A percentile compares a stretch with the other conserved stretches of the same genome.
Evolutionary conservation across 805 yeast genomes (phyloP).

Genomic region (Lachancea meyersii): DNA sequence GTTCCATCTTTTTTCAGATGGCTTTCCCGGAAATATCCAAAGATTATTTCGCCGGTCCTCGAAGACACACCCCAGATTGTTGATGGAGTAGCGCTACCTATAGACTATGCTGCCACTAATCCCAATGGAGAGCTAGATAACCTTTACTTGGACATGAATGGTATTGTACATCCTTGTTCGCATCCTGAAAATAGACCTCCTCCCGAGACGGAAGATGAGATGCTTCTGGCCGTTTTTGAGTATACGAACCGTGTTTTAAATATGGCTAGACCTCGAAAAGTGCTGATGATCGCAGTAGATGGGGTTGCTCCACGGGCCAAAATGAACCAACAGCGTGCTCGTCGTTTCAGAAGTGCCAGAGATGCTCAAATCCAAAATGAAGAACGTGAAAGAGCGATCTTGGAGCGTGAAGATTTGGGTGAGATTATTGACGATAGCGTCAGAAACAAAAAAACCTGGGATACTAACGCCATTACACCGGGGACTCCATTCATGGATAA

Average conservation of each 20-base stretch:
- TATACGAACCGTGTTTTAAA: constrained; percentile 87
- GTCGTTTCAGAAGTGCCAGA: constrained; percentile 86
- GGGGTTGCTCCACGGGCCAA: constrained; percentile 99
- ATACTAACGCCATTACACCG: constrained; percentile 94
- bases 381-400: constrained; percentile 48
- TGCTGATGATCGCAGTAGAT: constrained; percentile 92
- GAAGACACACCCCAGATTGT: constrained; percentile 60
- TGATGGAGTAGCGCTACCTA: constrained; percentile 58
- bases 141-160: constrained; percentile 94
- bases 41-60: constrained; percentile 82
- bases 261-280: constrained; percentile 93
- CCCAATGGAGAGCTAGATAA: constrained; percentile 96
- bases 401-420: constrained; percentile 37
- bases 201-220: constrained; percentile 94
- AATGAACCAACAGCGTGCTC: constrained; percentile 93
- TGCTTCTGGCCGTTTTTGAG: constrained; percentile 88
- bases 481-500: constrained; percentile 98
- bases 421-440: constrained; percentile 71
- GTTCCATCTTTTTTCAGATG: constrained; percentile 98
- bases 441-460: constrained; percentile 78
- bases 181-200: constrained; percentile 97
- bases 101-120: constrained; percentile 66
- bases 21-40: constrained; percentile 89
- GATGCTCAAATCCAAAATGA: constrained; percentile 79
- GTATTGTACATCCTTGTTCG: constrained; percentile 98